Evolutionary conservation across 306 rosid genomes (phyloP).

Genomic region (Boehmeria nivea): DNA sequence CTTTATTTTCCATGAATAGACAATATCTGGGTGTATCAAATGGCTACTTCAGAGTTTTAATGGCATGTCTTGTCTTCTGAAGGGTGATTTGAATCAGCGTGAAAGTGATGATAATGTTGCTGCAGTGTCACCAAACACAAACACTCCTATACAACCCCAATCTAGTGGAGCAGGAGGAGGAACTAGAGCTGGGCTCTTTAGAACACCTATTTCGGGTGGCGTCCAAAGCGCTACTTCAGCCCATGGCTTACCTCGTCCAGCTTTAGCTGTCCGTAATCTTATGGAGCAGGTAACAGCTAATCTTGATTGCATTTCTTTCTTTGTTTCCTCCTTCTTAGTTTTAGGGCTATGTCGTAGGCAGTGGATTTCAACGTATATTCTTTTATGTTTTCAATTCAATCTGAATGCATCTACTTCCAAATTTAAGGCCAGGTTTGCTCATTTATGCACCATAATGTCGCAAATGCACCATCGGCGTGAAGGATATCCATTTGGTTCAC

Average conservation of each 20-base stretch:
- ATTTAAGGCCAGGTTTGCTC: constrained; percentile 98
- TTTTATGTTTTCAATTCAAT: not conserved
- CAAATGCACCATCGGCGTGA: constrained; percentile 97
- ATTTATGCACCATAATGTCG: constrained; percentile 97
- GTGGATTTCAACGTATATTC: not conserved
- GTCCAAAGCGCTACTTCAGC: constrained; percentile 99
- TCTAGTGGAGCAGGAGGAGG: constrained; percentile 61
- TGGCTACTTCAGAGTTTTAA: constrained; percentile 25
- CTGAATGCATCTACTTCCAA: constrained; percentile 16
- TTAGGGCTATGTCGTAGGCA: not conserved
- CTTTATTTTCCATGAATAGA: constrained; percentile 13
- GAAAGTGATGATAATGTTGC: constrained; percentile 30
- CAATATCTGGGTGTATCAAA: constrained; percentile 20
- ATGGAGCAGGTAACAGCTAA: constrained; percentile 80
- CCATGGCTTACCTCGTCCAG: constrained; percentile 93
- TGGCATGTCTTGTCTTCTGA: constrained; percentile 30
- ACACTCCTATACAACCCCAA: constrained; percentile 28
- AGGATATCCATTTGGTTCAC: constrained; percentile 97
- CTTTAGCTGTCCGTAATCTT: constrained; percentile 91
- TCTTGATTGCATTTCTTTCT: not conserved
- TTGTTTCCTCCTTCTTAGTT: constrained; percentile 12
- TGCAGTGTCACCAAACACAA: constrained; percentile 26
- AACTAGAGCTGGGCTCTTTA: constrained; percentile 86
- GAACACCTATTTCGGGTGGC: constrained; percentile 98
- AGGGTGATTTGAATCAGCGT: constrained; percentile 49